These are phyloP conservation scores for Hippophae rhamnoides DNA, from an alignment of 306 rosid genomes.

Conservation along the genomic window DNA sequence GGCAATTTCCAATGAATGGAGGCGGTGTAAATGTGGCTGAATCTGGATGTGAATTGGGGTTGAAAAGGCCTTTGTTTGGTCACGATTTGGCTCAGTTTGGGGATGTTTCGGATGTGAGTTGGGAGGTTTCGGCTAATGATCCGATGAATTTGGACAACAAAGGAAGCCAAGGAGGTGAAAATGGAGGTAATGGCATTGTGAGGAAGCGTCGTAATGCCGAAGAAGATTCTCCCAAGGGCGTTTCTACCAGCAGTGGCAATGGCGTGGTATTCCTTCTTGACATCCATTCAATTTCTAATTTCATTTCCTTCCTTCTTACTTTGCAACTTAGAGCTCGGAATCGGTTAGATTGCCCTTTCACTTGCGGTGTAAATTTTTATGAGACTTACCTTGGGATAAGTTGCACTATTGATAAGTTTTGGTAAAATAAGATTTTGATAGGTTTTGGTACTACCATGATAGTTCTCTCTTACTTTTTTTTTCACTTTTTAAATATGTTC, in stretches of 20 bases:
- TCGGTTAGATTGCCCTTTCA: not conserved
- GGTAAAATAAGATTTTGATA: too few species aligned
- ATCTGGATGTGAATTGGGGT: constrained; percentile 39
- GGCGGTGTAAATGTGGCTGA: constrained; percentile 16
- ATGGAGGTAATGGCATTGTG: constrained; percentile 15
- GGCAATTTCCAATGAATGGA: constrained; percentile 48
- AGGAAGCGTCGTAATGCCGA: constrained; percentile 49
- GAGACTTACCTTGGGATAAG: too few species aligned
- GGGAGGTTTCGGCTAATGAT: constrained; percentile 27
- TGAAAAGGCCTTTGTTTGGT: constrained; percentile 34
- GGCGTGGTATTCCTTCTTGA: constrained; percentile 36
- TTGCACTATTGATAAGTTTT: too few species aligned
- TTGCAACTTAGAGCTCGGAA: not conserved
- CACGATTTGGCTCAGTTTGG: constrained; percentile 32
- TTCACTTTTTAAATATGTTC: too few species aligned
- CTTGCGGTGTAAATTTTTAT: too few species aligned
- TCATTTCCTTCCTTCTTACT: not conserved
- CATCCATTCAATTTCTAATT: not conserved
- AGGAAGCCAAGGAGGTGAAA: not conserved
- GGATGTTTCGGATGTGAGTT: constrained; percentile 32
- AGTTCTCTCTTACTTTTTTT: too few species aligned
- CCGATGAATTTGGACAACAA: constrained; percentile 31
- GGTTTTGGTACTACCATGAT: too few species aligned
- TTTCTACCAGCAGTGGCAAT: constrained; percentile 51
- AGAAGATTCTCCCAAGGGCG: constrained; percentile 44